Evolutionary conservation across 148 eudicot genomes (phyloP).

Genomic region (Cornus kousa): DNA sequence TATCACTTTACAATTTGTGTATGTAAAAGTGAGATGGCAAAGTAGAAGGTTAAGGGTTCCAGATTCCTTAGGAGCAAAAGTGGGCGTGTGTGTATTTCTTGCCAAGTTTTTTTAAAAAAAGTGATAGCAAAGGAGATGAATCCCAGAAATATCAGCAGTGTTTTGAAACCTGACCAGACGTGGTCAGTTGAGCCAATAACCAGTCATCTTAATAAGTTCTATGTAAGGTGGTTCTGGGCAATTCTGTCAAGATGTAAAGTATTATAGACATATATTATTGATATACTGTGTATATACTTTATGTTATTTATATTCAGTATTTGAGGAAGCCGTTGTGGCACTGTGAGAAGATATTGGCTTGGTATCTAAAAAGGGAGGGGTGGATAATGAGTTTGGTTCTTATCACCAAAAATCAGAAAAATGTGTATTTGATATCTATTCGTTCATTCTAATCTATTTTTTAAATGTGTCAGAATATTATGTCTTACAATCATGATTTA

Average conservation of each 20-base stretch:
- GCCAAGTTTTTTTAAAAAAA: too few relatives aligned
- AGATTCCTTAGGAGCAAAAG: too few relatives aligned
- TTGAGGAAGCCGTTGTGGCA: too few relatives aligned
- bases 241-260: neutral
- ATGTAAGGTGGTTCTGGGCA: neutral
- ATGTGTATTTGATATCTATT: too few relatives aligned
- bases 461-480: neutral
- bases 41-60: neutral
- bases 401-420: too few relatives aligned
- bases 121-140: neutral
- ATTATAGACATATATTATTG: neutral
- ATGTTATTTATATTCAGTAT: neutral
- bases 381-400: too few relatives aligned
- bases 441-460: neutral
- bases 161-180: constrained; percentile 5
- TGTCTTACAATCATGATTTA: neutral
- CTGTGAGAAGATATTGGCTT: too few relatives aligned
- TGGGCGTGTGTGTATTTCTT: too few relatives aligned
- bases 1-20: neutral
- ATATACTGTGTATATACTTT: neutral
- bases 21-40: neutral
- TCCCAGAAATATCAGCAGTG: neutral
- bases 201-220: neutral
- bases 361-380: too few relatives aligned
- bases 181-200: neutral